Evolutionary conservation across 2,329 filamentous ascomycete species (phyloP).

Genomic region (Penicillium hesseltinei): DNA sequence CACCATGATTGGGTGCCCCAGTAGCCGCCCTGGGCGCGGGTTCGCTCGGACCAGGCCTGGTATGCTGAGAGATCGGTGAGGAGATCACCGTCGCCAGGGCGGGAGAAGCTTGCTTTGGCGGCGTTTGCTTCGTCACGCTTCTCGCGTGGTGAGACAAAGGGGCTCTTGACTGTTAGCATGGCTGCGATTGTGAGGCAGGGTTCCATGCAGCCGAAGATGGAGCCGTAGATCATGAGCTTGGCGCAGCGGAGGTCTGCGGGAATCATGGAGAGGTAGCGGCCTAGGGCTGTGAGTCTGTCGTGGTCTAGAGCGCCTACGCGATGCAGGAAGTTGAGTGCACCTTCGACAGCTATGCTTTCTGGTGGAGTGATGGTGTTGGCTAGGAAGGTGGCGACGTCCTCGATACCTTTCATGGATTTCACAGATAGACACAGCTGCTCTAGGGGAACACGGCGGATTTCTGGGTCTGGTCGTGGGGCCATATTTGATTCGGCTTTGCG

Average conservation of each 20-base stretch:
- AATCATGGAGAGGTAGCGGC: conserved; percentile 90
- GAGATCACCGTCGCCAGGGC: conserved; percentile 73
- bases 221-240: conserved; percentile 93
- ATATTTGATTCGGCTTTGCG: conserved; percentile 78
- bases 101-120: conserved; percentile 70
- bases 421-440: conserved; percentile 95
- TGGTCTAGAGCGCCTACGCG: conserved; percentile 88
- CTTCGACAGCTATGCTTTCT: conserved; percentile 78
- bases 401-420: conserved; percentile 81
- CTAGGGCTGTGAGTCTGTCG: conserved; percentile 82
- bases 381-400: conserved; percentile 77
- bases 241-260: conserved; percentile 89
- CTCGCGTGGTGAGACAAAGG: conserved; percentile 80
- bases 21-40: conserved; percentile 44
- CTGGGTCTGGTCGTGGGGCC: conserved; percentile 84
- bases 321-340: conserved; percentile 72
- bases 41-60: conserved; percentile 73
- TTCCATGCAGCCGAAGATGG: conserved; percentile 89
- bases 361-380: conserved; percentile 86
- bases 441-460: conserved; percentile 87
- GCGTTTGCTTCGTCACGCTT: conserved; percentile 79
- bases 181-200: conserved; percentile 84
- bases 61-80: conserved; percentile 83
- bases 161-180: conserved; percentile 83
- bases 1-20: conserved; percentile 66